phyloP scores from a whole-genome alignment of 2,329 filamentous ascomycete species.

The Lomentospora prolificans region DNA sequence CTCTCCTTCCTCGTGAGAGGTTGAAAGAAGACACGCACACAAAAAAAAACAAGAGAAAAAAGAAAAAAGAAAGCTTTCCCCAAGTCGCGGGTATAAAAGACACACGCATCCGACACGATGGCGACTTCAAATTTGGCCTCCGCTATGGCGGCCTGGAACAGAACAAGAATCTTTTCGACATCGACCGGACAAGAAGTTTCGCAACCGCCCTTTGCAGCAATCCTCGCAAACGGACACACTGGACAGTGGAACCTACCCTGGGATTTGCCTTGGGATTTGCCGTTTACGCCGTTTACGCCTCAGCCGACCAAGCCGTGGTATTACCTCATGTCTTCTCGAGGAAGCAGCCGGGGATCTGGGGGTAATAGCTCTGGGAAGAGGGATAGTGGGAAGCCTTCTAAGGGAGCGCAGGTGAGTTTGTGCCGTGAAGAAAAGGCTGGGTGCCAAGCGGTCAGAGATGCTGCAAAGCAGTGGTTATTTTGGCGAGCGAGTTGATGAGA shows the following conservation, averaged over 20 bases:
- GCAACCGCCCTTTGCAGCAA: neutral
- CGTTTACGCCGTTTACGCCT: neutral
- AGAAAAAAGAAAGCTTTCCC: neutral
- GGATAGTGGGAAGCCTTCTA: neutral
- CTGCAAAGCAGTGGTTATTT: too few species aligned
- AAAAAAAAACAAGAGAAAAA: too few species aligned
- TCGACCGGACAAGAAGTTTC: neutral
- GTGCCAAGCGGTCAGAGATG: too few species aligned
- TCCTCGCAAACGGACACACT: neutral
- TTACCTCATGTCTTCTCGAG: neutral
- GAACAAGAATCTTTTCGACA: neutral
- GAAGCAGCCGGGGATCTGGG: neutral
- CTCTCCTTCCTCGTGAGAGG: neutral
- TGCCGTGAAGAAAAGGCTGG: too few species aligned
- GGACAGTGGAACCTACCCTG: neutral
- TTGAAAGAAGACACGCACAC: neutral
- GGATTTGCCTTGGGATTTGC: neutral
- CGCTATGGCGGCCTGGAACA: neutral
- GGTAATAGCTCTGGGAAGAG: neutral
- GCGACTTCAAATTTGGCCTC: neutral
- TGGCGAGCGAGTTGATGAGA: too few species aligned
- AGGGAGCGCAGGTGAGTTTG: constrained; percentile 6
- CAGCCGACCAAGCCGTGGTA: neutral
- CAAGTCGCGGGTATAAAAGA: neutral
- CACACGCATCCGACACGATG: neutral